phyloP scores from a whole-genome alignment of 495 filamentous ascomycete genomes.

The Penicillium canescens region DNA sequence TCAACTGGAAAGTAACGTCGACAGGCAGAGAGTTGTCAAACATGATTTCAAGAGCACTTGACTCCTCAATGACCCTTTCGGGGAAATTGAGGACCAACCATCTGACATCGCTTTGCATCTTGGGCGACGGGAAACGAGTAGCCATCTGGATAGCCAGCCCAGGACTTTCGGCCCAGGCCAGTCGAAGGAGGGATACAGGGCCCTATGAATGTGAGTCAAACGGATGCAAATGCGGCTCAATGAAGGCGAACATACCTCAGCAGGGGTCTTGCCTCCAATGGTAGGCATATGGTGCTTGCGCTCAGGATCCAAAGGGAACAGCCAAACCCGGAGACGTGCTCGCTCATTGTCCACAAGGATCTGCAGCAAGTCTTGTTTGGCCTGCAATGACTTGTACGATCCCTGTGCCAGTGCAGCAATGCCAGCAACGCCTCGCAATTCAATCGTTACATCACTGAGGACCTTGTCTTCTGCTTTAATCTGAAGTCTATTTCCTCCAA shows the following conservation, averaged over 20 bases:
- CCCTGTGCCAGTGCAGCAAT: slow-evolving; percentile 57
- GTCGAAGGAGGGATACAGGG: slow-evolving; percentile 58
- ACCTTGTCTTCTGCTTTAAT: slow-evolving; percentile 88
- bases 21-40: slow-evolving; percentile 71
- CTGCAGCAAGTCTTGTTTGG: slow-evolving; percentile 78
- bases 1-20: slow-evolving; percentile 83
- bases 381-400: slow-evolving; percentile 63
- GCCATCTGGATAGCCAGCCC: slow-evolving; percentile 80
- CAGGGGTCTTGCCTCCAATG: slow-evolving; percentile 30
- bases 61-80: slow-evolving; percentile 72
- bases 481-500: slow-evolving; percentile 89
- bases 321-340: slow-evolving; percentile 82
- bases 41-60: slow-evolving; percentile 79
- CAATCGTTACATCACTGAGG: slow-evolving; percentile 70
- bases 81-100: slow-evolving; percentile 78
- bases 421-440: slow-evolving; percentile 55
- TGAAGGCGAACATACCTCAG: slow-evolving; percentile 14
- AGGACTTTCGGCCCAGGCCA: slow-evolving; percentile 84
- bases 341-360: slow-evolving; percentile 83
- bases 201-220: slow-evolving; percentile 2
- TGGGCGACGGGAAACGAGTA: slow-evolving; percentile 73
- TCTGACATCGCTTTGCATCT: slow-evolving; percentile 72
- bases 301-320: slow-evolving; percentile 76
- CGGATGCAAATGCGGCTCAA: no score
- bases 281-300: slow-evolving; percentile 53